Evolutionary conservation across 371 early-diverging fungal genomes (phyloP).

Genomic region (Batrachochytrium dendrobatidis): DNA sequence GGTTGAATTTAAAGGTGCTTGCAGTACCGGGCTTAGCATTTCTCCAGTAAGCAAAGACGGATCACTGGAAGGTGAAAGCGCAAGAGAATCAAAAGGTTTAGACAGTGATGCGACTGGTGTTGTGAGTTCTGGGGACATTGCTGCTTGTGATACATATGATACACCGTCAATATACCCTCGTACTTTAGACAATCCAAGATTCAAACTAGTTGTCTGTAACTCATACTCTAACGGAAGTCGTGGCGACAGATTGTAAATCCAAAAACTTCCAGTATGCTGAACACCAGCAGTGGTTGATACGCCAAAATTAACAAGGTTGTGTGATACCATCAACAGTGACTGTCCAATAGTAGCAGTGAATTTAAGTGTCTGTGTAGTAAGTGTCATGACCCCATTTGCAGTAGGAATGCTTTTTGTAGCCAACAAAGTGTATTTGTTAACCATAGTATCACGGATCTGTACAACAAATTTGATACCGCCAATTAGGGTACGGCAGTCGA

Average conservation of each 20-base stretch:
- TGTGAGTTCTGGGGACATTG: background rate
- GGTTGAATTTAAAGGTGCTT: background rate
- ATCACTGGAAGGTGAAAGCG: no score
- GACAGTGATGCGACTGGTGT: background rate
- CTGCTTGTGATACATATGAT: background rate
- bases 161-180: background rate
- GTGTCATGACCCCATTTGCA: slow-evolving; percentile 8
- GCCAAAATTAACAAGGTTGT: slow-evolving; percentile 36
- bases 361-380: slow-evolving; percentile 64
- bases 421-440: background rate
- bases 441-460: slow-evolving; percentile 40
- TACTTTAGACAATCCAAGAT: background rate
- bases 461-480: slow-evolving; percentile 76
- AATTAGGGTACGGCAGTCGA: slow-evolving; percentile 64
- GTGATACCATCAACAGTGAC: slow-evolving; percentile 62
- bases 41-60: no score
- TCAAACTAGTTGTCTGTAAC: background rate
- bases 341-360: slow-evolving; percentile 76
- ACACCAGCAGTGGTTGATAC: background rate
- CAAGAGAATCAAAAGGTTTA: no score
- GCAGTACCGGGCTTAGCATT: no score
- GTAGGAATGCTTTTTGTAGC: background rate
- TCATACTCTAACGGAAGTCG: slow-evolving; percentile 30
- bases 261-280: slow-evolving; percentile 16
- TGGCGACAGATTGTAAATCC: slow-evolving; percentile 27